Base-by-base conservation (phyloP, 345 rosid genomes). In the Geranium rotundifolium region DNA sequence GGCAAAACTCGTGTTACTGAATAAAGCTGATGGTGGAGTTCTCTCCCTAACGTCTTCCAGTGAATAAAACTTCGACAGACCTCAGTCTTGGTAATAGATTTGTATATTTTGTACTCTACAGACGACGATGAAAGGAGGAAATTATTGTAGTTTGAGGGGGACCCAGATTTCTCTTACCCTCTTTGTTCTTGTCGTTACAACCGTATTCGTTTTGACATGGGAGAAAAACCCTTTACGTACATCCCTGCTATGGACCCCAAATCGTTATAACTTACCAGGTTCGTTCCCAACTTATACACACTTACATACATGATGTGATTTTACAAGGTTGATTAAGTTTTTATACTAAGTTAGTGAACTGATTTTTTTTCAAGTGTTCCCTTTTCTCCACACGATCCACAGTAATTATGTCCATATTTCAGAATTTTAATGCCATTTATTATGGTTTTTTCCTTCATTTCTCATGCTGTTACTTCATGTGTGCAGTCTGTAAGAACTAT, bases 401-500 rank as follows among this genome's bases (percentile, higher is more conserved):
- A 9, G 3, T 61, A 9, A 0, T 2, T n/a, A 0, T 39, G 29
- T 27, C 64, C 46, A 13, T 19, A 23, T 23, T 19, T 57, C 7
- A 27, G 19, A 17, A 57, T 57, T 13, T 29, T 6, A 56, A 63
- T n/a, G 49, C 4, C 61, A 9, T 31, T 50, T 46, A 23, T 13
- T 16, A 34, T 49, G 16, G 1, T 34, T 34, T 34, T 13, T 2
- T 69, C 19, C 59, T 64, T 7, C 63, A 17, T 58, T 55, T 59
- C 63, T 57, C 39, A n/a, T 16, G 7, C 39, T 31, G 18, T 18
- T 14, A 52, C 71, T 73, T 64, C 54, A 27, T 29, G 52, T 61
- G 6, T 68, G 75, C 84, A 83, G 93, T 56, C 14, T 86, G 96
- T 73, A 81, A 34, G 41, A 34, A 81, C 71, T 86, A 80, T 70